Evolutionary conservation across 1,139 yeast species (phyloP).

Genomic region (Hansenula anomala): DNA sequence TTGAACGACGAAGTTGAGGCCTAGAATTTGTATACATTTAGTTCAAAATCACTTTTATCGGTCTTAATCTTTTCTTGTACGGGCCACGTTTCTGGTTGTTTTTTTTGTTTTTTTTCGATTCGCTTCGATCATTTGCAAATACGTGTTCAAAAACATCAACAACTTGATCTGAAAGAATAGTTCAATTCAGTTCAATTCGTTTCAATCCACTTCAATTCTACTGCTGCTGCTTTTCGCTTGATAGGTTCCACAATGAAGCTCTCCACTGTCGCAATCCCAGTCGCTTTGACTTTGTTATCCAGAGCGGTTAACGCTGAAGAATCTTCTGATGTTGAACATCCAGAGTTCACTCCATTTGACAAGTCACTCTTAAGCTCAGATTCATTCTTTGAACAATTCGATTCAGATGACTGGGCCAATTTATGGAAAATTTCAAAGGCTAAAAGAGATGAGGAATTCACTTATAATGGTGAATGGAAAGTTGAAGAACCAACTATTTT

Average conservation of each 20-base stretch:
- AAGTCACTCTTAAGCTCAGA: constrained; percentile 24
- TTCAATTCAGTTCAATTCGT: not conserved
- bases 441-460: constrained; percentile 44
- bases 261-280: constrained; percentile 16
- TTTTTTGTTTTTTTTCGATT: too few relatives aligned
- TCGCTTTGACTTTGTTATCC: constrained; percentile 18
- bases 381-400: constrained; percentile 70
- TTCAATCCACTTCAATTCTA: too few relatives aligned
- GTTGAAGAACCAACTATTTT: constrained; percentile 53
- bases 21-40: too few relatives aligned
- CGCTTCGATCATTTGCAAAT: too few relatives aligned
- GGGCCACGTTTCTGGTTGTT: too few relatives aligned
- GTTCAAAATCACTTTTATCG: too few relatives aligned
- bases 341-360: constrained; percentile 31
- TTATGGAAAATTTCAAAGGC: constrained; percentile 66
- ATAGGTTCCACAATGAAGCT: constrained; percentile 15
- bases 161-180: too few relatives aligned
- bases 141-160: too few relatives aligned
- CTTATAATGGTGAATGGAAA: constrained; percentile 71
- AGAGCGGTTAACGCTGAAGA: constrained; percentile 8
- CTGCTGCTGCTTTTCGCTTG: too few relatives aligned
- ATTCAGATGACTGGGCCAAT: constrained; percentile 35
- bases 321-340: constrained; percentile 15
- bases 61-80: too few relatives aligned
- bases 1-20: constrained; percentile 48